Base-by-base conservation (phyloP, 305 asterid genomes). In the Nicotiana rustica region DNA sequence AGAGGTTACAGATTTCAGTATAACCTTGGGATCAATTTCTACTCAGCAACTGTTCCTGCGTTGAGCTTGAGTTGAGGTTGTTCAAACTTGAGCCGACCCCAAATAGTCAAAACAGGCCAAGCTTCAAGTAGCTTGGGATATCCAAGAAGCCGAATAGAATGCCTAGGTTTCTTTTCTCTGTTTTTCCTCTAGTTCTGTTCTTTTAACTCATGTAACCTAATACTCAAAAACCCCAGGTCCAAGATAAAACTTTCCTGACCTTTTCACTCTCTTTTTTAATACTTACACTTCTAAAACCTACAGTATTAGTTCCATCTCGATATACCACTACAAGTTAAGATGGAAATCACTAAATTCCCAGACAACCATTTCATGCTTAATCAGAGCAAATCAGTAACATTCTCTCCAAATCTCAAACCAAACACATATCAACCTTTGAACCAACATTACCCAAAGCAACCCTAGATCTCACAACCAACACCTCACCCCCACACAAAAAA, bases 1-100 rank as follows among this genome's bases (percentile, higher is more conserved):
- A 38, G 77, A 69, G 77, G 57, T 38, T 38, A 69, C 77, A 69
- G 29, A 69, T 55, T 55, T 55, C n/a, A 14, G 60, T 14, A 55
- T 10, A 69, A 8, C 55, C 29, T 68, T 67, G 29, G 17, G 5
- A 21, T 10, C 31, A 36, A 69, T 69, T 69, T 38, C 35, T 41
- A 69, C 57, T 4, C 59, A 18, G 77, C 77, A 69, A n/a, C 77
- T 5, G 57, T 9, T 38, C n/a, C 57, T 38, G 5, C 5, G 4
- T 69, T 6, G 25, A 59, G 25, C 62, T 56, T 15, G 62, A 15
- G 21, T 57, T 2, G 17, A 68, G 56, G 77, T n/a, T 35, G 4
- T n/a, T 68, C 31, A 17, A n/a, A 68, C 77, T 38, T 38, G 56
- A 4, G 31, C 77, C n/a, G 18, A 69, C 14, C 17, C 10, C 49